Base-by-base conservation (phyloP, 805 yeast genomes). In the Millerago galiae region DNA sequence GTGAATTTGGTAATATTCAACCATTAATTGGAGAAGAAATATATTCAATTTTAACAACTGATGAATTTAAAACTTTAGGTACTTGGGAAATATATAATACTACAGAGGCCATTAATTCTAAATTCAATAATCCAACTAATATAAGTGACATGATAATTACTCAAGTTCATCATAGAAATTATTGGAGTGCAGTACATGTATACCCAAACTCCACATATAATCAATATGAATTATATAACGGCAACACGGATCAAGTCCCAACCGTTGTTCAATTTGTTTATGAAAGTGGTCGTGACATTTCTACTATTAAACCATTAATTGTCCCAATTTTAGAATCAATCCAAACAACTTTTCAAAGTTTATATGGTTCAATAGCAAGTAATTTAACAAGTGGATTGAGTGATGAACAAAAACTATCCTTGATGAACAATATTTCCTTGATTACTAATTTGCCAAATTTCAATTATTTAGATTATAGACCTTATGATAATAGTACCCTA, bases 221-320 rank as follows among this genome's bases (percentile, higher is more conserved):
- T 16, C 45, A 58, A 16, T 45, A 51, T 27, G 37, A 46, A 57
- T 14, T 42, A 37, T 24, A 38, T 37, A 29, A 42, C 70, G 77
- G 35, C 46, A 55, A 29, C 27, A 35, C 14, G 8, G 18, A 34
- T 24, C 24, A 35, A 12, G 30, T 38, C 12, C 47, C 42, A 14
- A 3, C 61, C 66, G 45, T 72, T 77, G 59, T 77, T 6, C 53
- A 63, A n/a, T 59, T 67, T 7, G 55, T 69, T 35, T 81, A 74
- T 55, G 86, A 80, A 56, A 71, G 83, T 1, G 87, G 82, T 6
- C 65, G 89, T 51, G 91, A 83, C 56, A 68, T 75, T 31, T 48
- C 66, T 15, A 70, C 72, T 28, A 67, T 80, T 66, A 56, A 49
- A 8, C 51, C 68, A 3, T 72, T 69, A 38, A 66, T 81, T 10